These are phyloP conservation scores for Mycena olivaceomarginata DNA, from an alignment of 768 basidiomycete species.

Conservation along the genomic window DNA sequence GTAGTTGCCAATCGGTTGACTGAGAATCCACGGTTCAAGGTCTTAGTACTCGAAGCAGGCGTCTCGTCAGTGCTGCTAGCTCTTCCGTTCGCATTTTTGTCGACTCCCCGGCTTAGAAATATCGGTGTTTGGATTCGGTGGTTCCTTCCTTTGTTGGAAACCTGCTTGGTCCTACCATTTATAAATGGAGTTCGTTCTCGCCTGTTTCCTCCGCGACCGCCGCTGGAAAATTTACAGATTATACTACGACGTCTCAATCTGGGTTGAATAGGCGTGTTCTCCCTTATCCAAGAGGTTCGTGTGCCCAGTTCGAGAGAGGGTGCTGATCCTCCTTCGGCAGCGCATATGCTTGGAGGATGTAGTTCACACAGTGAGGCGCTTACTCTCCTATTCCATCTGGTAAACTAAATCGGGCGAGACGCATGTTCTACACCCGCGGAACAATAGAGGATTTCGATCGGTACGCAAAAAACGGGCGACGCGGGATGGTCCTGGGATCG, in stretches of 20 bases:
- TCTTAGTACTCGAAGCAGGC: constrained; percentile 46
- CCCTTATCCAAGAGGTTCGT: constrained; percentile 37
- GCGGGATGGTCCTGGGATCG: constrained; percentile 59
- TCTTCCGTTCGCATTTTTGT: neutral
- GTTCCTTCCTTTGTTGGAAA: constrained; percentile 23
- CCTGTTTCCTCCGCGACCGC: neutral
- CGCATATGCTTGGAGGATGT: constrained; percentile 53
- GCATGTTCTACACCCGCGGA: constrained; percentile 57
- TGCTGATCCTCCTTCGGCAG: neutral
- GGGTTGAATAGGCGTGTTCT: constrained; percentile 42
- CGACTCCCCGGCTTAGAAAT: constrained; percentile 12
- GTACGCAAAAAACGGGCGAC: constrained; percentile 53
- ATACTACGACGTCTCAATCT: constrained; percentile 45
- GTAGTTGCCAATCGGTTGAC: constrained; percentile 44
- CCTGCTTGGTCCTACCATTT: constrained; percentile 3
- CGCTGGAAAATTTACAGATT: constrained; percentile 25
- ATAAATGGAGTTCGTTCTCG: constrained; percentile 14
- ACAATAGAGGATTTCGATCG: constrained; percentile 55
- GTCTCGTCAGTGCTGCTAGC: constrained; percentile 21
- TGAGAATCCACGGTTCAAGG: constrained; percentile 36
- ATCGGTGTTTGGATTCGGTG: constrained; percentile 23
- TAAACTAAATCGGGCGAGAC: constrained; percentile 40
- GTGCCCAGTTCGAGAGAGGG: neutral
- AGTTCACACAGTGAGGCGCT: constrained; percentile 50
- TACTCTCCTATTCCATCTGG: constrained; percentile 4